Evolutionary conservation across 495 filamentous ascomycete species (phyloP).

Genomic region (Extremus antarcticus): DNA sequence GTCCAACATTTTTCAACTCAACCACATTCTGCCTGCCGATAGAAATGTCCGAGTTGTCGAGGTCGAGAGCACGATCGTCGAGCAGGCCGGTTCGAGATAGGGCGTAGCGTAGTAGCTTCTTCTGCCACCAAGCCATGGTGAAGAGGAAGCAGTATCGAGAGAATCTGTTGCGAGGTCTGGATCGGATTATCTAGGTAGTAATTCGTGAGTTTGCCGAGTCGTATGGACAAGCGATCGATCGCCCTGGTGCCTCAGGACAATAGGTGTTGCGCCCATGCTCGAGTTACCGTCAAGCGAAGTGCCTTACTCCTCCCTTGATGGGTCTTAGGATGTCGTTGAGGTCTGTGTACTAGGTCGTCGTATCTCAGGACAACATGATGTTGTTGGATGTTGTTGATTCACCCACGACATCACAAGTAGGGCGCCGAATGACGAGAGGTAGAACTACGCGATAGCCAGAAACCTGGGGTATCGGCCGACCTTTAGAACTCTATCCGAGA

Average conservation of each 20-base stretch:
- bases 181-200: background rate
- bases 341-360: background rate
- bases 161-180: no score
- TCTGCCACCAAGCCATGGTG: constrained; percentile 22
- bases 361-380: background rate
- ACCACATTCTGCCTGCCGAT: constrained; percentile 66
- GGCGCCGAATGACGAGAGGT: no score
- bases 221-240: background rate
- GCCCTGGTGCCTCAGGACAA: background rate
- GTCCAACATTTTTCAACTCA: constrained; percentile 69
- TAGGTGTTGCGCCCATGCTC: background rate
- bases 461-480: background rate
- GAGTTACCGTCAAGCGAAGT: no score
- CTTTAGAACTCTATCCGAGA: no score
- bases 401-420: background rate
- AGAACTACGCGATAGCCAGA: no score
- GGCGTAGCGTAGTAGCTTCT: constrained; percentile 59
- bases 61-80: constrained; percentile 67
- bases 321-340: background rate
- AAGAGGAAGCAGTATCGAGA: no score
- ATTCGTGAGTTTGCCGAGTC: background rate
- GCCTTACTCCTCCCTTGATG: no score
- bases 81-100: constrained; percentile 69
- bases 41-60: constrained; percentile 66
- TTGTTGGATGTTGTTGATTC: background rate